phyloP scores from a whole-genome alignment of 108 stramenopile species.

The Nitzschia putrida region DNA sequence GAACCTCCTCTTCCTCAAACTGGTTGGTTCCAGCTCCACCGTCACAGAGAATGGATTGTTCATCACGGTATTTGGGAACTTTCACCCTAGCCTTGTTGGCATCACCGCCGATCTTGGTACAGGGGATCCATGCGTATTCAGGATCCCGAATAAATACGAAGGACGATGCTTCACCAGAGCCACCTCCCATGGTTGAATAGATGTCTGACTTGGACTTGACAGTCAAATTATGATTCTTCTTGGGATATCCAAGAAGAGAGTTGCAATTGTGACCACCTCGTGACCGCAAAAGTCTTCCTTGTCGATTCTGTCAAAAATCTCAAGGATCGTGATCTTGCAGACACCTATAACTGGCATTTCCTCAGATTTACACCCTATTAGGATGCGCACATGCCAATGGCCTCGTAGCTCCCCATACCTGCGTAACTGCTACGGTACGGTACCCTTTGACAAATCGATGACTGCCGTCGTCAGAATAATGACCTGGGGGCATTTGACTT shows the following conservation, averaged over 20 bases:
- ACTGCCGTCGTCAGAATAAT: too few relatives aligned
- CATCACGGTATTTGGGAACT: conserved; percentile 48
- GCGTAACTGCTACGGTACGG: too few relatives aligned
- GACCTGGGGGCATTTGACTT: too few relatives aligned
- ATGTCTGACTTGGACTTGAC: background rate
- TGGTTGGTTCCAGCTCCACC: conserved; percentile 38
- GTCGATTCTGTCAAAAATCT: background rate
- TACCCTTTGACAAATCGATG: too few relatives aligned
- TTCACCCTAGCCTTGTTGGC: conserved; percentile 38
- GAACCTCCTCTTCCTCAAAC: conserved; percentile 55
- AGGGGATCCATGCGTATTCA: conserved; percentile 48
- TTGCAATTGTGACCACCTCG: conserved; percentile 16
- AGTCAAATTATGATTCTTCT: conserved; percentile 1
- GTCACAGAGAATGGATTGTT: conserved; percentile 45
- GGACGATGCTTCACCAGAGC: conserved; percentile 25
- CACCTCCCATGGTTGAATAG: conserved; percentile 27
- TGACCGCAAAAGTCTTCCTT: conserved; percentile 4
- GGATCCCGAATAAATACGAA: conserved; percentile 52
- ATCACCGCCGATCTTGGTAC: conserved; percentile 33
- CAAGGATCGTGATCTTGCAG: conserved; percentile 5
- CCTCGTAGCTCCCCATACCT: too few relatives aligned
- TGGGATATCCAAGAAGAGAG: conserved; percentile 4
- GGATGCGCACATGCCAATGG: background rate
- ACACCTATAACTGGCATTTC: conserved; percentile 4
- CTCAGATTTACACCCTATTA: background rate